Percentiles rank a stretch among this genome's conserved stretches.
These are phyloP conservation scores for Hypoxylon sp. DNA, from an alignment of 2,329 filamentous ascomycete species.

Conservation along the genomic window DNA sequence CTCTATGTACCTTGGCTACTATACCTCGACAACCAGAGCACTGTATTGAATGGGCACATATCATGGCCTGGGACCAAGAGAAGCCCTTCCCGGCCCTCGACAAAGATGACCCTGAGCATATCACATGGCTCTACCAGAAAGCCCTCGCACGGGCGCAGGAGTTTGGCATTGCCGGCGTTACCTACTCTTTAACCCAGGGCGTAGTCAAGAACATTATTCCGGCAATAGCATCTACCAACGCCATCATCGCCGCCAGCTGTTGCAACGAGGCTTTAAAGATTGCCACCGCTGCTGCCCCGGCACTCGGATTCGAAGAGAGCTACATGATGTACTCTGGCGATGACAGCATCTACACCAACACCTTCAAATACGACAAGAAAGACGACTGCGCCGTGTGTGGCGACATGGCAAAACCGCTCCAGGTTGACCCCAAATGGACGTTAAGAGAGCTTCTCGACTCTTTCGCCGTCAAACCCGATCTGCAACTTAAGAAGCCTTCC, in stretches of 20 bases:
- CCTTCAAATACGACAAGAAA: constrained; percentile 94
- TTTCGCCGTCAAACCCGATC: constrained; percentile 82
- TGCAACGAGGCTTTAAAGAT: constrained; percentile 98
- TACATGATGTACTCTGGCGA: constrained; percentile 99
- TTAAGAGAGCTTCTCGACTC: constrained; percentile 86
- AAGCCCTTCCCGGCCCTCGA: constrained; percentile 86
- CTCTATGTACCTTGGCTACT: constrained; percentile 93
- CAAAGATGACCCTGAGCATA: constrained; percentile 95
- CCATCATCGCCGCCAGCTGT: constrained; percentile 92
- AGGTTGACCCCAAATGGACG: constrained; percentile 74
- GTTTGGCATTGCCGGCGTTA: constrained; percentile 91
- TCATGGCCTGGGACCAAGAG: constrained; percentile 94
- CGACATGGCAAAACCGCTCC: constrained; percentile 77
- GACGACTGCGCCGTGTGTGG: constrained; percentile 95
- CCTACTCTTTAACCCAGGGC: constrained; percentile 94
- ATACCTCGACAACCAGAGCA: constrained; percentile 97
- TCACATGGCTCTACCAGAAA: constrained; percentile 94
- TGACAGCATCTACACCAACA: constrained; percentile 95
- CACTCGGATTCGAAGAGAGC: constrained; percentile 79
- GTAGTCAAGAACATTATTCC: constrained; percentile 99
- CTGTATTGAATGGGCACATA: constrained; percentile 98
- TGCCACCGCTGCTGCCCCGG: constrained; percentile 80
- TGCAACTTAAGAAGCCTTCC: constrained; percentile 93
- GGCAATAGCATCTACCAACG: constrained; percentile 96
- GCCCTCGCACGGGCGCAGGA: constrained; percentile 82